Percentiles rank a stretch among this genome's conserved stretches.
Conservation (phyloP, 192 early-diverging fungal species). For the Dimargaris verticillata region DNA sequence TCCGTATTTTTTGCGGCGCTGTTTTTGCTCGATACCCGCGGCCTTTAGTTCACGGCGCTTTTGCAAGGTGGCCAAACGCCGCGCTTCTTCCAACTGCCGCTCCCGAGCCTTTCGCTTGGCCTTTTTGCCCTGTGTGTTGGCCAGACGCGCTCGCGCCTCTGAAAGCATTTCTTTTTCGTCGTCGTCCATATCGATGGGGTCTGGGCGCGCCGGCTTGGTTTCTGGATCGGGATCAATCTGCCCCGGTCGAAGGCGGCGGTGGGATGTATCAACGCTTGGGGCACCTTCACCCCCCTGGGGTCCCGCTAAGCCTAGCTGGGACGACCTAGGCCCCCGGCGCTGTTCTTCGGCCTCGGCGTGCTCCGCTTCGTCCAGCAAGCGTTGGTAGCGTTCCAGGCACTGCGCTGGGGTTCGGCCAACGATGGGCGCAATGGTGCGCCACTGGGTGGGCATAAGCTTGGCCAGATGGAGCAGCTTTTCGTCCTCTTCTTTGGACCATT, state of each 20-base stretch:
- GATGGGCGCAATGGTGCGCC: constrained; percentile 97
- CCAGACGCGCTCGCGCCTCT: constrained; percentile 90
- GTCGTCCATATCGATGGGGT: constrained; percentile 99
- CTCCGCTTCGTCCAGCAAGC: constrained; percentile 91
- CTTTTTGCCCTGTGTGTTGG: constrained; percentile 99
- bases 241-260: constrained; percentile 71
- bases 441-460: constrained; percentile 98
- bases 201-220: constrained; percentile 88
- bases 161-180: constrained; percentile 99
- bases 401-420: constrained; percentile 92
- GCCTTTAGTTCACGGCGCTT: constrained; percentile 93
- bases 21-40: constrained; percentile 82
- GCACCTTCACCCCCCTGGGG: constrained; percentile 27
- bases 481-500: constrained; percentile 98
- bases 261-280: constrained; percentile 34
- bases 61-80: constrained; percentile 74
- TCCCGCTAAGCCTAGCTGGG: constrained; percentile 41
- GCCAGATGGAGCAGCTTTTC: constrained; percentile 93
- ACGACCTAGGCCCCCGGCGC: too few species aligned
- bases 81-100: constrained; percentile 88
- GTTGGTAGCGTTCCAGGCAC: constrained; percentile 91
- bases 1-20: constrained; percentile 34
- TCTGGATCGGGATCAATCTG: constrained; percentile 97
- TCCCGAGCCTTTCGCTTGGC: constrained; percentile 98
- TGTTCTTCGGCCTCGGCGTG: constrained; percentile 47